These are phyloP conservation scores for Fragaria ananassa DNA, from an alignment of 306 rosid species.

Conservation along the genomic window DNA sequence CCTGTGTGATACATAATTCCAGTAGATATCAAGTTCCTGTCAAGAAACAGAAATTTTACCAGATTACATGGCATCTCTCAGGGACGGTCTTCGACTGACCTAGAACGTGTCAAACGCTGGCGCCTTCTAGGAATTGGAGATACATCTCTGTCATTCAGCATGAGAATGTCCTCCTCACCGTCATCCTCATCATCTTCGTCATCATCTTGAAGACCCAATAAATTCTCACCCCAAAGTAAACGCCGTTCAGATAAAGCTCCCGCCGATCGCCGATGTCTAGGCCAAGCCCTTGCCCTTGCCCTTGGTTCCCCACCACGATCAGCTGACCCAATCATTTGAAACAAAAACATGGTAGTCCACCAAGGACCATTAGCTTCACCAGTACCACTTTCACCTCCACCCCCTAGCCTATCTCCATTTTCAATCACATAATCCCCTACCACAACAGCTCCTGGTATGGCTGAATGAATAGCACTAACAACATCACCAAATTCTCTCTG, in stretches of 20 bases:
- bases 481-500: slow-evolving; percentile 91
- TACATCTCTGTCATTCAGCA: slow-evolving; percentile 43
- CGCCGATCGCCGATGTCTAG: slow-evolving; percentile 57
- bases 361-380: slow-evolving; percentile 53
- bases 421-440: slow-evolving; percentile 86
- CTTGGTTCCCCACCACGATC: slow-evolving; percentile 64
- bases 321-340: slow-evolving; percentile 76
- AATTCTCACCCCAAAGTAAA: slow-evolving; percentile 79
- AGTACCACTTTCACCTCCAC: slow-evolving; percentile 45
- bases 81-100: slow-evolving; percentile 62
- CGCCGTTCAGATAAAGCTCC: slow-evolving; percentile 55
- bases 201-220: slow-evolving; percentile 61
- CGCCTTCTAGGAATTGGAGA: slow-evolving; percentile 76
- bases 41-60: slow-evolving; percentile 47
- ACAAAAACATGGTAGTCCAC: slow-evolving; percentile 67
- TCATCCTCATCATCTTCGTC: slow-evolving; percentile 37
- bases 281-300: slow-evolving; percentile 64
- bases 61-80: slow-evolving; percentile 28
- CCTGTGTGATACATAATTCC: slow-evolving; percentile 25
- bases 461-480: slow-evolving; percentile 83
- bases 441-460: slow-evolving; percentile 81
- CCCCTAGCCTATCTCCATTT: slow-evolving; percentile 68
- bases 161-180: slow-evolving; percentile 30
- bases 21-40: slow-evolving; percentile 17
- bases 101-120: slow-evolving; percentile 55